Percentiles rank a stretch among this genome's conserved stretches.
Evolutionary conservation across 768 basidiomycete species (phyloP).

Genomic region (Trametes cubensis): DNA sequence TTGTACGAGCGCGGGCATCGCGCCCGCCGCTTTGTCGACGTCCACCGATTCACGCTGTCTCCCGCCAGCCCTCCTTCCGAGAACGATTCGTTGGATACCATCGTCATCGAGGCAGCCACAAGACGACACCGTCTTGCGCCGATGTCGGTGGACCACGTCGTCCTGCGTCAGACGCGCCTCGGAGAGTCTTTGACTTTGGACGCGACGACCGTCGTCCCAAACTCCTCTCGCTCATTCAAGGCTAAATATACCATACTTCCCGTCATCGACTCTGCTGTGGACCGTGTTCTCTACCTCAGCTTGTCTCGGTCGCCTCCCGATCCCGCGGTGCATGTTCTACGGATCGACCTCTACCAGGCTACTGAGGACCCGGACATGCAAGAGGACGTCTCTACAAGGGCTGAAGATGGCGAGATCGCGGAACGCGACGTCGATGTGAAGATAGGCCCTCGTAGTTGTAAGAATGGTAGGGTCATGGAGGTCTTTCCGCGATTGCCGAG

Average conservation of each 20-base stretch:
- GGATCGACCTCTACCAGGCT: neutral
- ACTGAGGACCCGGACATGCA: too few species aligned
- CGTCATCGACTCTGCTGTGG: neutral
- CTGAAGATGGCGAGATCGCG: neutral
- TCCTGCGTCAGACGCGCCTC: neutral
- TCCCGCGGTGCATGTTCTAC: neutral
- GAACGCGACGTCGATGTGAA: neutral
- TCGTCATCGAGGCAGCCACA: neutral
- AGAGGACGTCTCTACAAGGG: too few species aligned
- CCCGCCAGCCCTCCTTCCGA: neutral
- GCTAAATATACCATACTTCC: neutral
- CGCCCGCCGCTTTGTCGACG: neutral
- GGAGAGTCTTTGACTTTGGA: too few species aligned
- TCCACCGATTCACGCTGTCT: neutral
- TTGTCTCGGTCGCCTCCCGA: neutral
- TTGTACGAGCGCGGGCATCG: neutral
- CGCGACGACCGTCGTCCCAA: too few species aligned
- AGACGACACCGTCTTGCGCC: neutral
- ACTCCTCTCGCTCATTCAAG: neutral
- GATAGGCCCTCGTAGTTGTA: neutral
- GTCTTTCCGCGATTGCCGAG: neutral
- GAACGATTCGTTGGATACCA: neutral
- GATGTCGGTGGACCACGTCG: neutral
- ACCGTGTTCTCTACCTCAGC: neutral
- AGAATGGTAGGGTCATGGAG: neutral